Evolutionary conservation across 225 moss, liverwort and hornwort species (phyloP).

Genomic region (Lunularia cruciata): DNA sequence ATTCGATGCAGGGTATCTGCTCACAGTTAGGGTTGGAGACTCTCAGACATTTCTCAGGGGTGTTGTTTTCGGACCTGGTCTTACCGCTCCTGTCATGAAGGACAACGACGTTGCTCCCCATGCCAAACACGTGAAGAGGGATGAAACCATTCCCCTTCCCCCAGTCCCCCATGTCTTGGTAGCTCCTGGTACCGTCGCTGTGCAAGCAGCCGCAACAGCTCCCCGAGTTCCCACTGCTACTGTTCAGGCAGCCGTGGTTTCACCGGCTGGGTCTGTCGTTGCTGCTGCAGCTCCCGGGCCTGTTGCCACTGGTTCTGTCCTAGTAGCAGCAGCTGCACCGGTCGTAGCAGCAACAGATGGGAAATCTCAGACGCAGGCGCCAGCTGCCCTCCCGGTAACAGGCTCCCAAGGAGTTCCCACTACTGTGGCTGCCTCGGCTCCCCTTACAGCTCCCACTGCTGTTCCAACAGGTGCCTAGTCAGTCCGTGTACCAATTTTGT

Average conservation of each 20-base stretch:
- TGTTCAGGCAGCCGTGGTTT: background rate
- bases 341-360: background rate
- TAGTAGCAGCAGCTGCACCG: no score
- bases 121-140: slow-evolving; percentile 71
- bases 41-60: slow-evolving; percentile 74
- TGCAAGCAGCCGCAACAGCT: background rate
- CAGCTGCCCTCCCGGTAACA: background rate
- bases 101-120: slow-evolving; percentile 72
- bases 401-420: slow-evolving; percentile 3
- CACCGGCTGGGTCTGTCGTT: no score
- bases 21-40: slow-evolving; percentile 70
- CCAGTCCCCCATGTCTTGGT: slow-evolving; percentile 4
- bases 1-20: slow-evolving; percentile 93
- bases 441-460: slow-evolving; percentile 2
- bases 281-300: no score
- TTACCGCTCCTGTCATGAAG: slow-evolving; percentile 62
- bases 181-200: background rate
- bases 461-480: slow-evolving; percentile 15
- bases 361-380: background rate
- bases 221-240: slow-evolving; percentile 1
- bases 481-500: slow-evolving; percentile 11
- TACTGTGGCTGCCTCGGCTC: background rate
- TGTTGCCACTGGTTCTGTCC: no score
- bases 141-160: slow-evolving; percentile 45
- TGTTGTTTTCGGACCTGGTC: slow-evolving; percentile 82